Conservation (phyloP, 257 asterid species). For the Anisodus acutangulus region DNA sequence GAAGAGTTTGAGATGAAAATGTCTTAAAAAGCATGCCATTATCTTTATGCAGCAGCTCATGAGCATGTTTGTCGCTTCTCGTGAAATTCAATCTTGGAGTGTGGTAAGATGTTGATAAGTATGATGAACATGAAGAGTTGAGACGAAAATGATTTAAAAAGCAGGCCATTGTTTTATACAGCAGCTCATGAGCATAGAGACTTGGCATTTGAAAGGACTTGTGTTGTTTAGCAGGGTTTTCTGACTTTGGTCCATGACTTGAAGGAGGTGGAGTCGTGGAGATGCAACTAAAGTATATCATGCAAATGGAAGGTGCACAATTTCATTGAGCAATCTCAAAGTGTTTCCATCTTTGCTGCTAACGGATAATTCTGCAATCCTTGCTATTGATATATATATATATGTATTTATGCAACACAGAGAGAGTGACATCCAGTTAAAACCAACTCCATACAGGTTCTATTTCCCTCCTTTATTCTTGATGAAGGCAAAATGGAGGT, state of each 20-base stretch:
- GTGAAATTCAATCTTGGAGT: not conserved
- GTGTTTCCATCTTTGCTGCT: not conserved
- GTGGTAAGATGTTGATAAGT: not conserved
- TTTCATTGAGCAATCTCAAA: not conserved
- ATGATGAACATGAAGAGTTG: conserved; percentile 8
- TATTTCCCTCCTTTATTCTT: too few relatives aligned
- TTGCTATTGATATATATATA: not conserved
- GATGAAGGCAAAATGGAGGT: too few relatives aligned
- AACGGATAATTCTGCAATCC: not conserved
- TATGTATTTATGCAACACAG: too few relatives aligned
- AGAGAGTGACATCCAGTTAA: too few relatives aligned
- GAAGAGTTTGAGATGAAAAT: conserved; percentile 11
- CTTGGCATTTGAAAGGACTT: not conserved
- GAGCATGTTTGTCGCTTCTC: not conserved
- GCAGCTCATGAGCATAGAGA: not conserved
- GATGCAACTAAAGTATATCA: too few relatives aligned
- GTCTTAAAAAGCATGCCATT: not conserved
- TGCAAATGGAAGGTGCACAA: too few relatives aligned
- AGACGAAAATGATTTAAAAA: not conserved
- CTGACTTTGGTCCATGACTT: not conserved
- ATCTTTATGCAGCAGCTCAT: not conserved
- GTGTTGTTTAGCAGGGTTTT: not conserved
- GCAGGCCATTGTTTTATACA: not conserved
- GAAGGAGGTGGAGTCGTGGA: not conserved
- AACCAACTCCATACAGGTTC: too few relatives aligned